phyloP scores from a whole-genome alignment of 139 green algal species.

The Zygnema circumcarinatum region DNA sequence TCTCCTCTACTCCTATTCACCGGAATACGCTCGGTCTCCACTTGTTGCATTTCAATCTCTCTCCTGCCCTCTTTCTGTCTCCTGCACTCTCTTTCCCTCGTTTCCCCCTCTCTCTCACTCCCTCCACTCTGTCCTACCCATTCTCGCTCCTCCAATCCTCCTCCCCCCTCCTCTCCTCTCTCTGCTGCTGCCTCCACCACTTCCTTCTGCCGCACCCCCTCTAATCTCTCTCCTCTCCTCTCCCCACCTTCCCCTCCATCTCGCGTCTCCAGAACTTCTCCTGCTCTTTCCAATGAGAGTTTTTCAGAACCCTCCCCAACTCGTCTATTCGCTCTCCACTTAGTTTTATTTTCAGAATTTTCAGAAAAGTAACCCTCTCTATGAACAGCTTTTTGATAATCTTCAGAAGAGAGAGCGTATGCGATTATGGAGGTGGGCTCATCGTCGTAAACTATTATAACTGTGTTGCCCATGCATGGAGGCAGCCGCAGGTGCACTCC shows the following conservation, averaged over 20 bases:
- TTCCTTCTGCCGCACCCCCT: background rate
- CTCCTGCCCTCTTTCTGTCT: background rate
- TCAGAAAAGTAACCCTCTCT: background rate
- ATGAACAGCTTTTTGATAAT: slow-evolving; percentile 48
- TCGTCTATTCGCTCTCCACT: background rate
- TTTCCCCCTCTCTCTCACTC: background rate
- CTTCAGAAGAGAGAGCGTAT: slow-evolving; percentile 51
- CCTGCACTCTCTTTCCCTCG: background rate
- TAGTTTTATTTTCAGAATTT: background rate
- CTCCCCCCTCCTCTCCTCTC: background rate
- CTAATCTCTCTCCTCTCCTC: background rate
- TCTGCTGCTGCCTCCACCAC: background rate
- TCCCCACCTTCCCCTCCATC: slow-evolving; percentile 1
- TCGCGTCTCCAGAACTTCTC: background rate
- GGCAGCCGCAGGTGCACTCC: background rate
- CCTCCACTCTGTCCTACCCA: background rate
- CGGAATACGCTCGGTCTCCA: background rate
- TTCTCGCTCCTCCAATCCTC: background rate
- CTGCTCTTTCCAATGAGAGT: background rate
- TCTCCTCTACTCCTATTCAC: background rate
- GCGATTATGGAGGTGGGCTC: slow-evolving; percentile 63
- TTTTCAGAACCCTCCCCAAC: background rate
- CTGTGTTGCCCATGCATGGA: background rate
- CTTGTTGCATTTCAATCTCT: background rate
- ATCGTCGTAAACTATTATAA: slow-evolving; percentile 50